Evolutionary conservation across 306 rosid species (phyloP), one percentile per base, ranked within the genome.

Genomic region (Vachellia collinsii): DNA sequence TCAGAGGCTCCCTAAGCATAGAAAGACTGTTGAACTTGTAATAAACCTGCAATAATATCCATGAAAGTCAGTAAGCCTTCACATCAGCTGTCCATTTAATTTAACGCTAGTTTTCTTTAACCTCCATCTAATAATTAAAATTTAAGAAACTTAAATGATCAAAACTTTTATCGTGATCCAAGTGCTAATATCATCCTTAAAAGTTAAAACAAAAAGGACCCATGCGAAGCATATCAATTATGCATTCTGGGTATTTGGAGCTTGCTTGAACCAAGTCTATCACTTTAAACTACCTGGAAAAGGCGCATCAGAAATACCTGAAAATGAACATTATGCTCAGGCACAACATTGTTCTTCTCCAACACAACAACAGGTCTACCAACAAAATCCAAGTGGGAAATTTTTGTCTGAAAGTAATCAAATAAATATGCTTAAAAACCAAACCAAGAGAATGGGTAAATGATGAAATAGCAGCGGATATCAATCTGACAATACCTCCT

Each of bases 341-440:
- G 97, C 74, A 96, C 97, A 23, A 83, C 94, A 82, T 96, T 90
- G 68, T 80, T 88, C 87, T 96, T 96, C 88, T 89, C 97, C 82
- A 96, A 89, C 77, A 86, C 97, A 84, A 88, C 86, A 74, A 96
- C 98, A 44, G 98, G 99, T 82, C 99, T 90, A 82, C 99, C 99
- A 74, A 70, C 93, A 89, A 93, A 34, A 87, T 96, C 98, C 92
- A 96, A 84, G 90, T 93, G 98, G 80, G 99, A 93, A 77, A 92
- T n/a, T 86, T 96, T 93, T 73, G 92, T 88, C 99, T 96, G 96
- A 81, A 84, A 82, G 48, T 51, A 83, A 82, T 82, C 68, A 72
- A 29, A 75, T 11, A 59, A 44, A 79, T 58, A 43, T 39, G 69
- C 77, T 62, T 63, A 73, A 81, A 86, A 81, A 66, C 50, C 61